Conservation (phyloP, 768 basidiomycete species). For the Lentinula sp. region DNA sequence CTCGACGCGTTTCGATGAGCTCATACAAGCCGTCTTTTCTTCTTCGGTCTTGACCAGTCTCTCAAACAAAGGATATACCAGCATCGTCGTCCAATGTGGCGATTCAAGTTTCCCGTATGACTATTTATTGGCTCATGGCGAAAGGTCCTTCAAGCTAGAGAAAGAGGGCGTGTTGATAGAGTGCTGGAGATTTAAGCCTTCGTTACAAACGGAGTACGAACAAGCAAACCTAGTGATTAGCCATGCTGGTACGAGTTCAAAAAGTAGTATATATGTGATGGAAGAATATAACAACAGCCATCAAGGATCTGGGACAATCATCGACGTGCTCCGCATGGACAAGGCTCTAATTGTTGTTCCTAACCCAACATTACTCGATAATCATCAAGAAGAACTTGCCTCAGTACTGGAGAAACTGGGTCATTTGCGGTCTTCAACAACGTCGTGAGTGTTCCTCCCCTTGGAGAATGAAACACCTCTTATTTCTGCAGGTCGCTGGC, state of each 20-base stretch:
- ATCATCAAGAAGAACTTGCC: slow-evolving; percentile 91
- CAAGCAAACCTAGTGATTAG: slow-evolving; percentile 79
- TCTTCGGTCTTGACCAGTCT: slow-evolving; percentile 53
- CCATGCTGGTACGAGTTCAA: slow-evolving; percentile 71
- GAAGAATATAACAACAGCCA: background rate
- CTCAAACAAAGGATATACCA: slow-evolving; percentile 45
- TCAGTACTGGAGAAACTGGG: slow-evolving; percentile 50
- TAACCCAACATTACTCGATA: slow-evolving; percentile 82
- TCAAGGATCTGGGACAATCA: slow-evolving; percentile 89
- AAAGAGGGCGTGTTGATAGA: slow-evolving; percentile 48
- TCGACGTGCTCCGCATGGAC: slow-evolving; percentile 72
- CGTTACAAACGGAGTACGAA: slow-evolving; percentile 59
- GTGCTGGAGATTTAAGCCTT: slow-evolving; percentile 69
- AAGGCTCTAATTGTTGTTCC: slow-evolving; percentile 85
- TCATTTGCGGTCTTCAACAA: slow-evolving; percentile 50
- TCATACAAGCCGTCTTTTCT: slow-evolving; percentile 58
- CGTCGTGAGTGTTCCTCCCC: slow-evolving; percentile 41
- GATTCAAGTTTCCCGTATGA: slow-evolving; percentile 46
- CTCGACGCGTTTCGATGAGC: slow-evolving; percentile 78
- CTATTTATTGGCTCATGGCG: slow-evolving; percentile 21
- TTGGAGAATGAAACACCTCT: background rate
- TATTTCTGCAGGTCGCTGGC: slow-evolving; percentile 39
- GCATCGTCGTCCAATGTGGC: slow-evolving; percentile 75
- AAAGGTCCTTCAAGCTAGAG: slow-evolving; percentile 16
- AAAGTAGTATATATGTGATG: slow-evolving; percentile 1